phyloP scores from a whole-genome alignment of 306 rosid species.

The Dalbergia cochinchinensis region DNA sequence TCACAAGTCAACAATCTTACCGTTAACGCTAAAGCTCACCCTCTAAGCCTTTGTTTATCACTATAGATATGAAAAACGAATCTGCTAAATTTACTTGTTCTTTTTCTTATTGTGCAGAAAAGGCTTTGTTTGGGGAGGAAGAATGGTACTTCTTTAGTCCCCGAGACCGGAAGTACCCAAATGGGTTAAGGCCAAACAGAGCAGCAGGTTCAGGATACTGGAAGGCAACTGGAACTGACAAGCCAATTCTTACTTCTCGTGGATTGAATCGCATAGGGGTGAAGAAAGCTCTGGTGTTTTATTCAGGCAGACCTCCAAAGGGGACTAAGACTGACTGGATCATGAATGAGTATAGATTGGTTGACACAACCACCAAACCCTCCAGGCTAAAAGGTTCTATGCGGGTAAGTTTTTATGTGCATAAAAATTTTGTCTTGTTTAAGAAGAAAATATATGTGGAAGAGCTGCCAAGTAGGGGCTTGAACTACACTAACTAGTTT shows the following conservation, averaged over 20 bases:
- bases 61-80: constrained; percentile 13
- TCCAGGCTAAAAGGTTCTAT: constrained; percentile 66
- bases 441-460: not conserved
- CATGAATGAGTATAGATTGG: constrained; percentile 74
- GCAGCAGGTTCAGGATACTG: constrained; percentile 76
- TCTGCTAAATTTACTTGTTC: not conserved
- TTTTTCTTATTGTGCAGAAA: constrained; percentile 56
- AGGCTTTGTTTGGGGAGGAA: constrained; percentile 74
- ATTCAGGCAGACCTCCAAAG: constrained; percentile 65
- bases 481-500: constrained; percentile 1
- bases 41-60: constrained; percentile 11
- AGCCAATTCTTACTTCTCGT: constrained; percentile 63
- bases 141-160: constrained; percentile 86
- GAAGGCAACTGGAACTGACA: constrained; percentile 81
- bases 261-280: constrained; percentile 67
- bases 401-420: constrained; percentile 59
- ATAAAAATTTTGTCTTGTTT: not conserved
- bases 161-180: constrained; percentile 71
- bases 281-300: constrained; percentile 76
- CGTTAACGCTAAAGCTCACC: not conserved
- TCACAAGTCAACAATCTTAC: no score
- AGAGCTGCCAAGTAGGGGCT: not conserved
- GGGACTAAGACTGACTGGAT: constrained; percentile 73
- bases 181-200: constrained; percentile 78
- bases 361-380: constrained; percentile 45